A percentile compares a stretch with the other conserved stretches of the same genome.
These are phyloP conservation scores for Mycocentrospora acerina DNA, from an alignment of 2,329 filamentous ascomycete species.

Conservation along the genomic window DNA sequence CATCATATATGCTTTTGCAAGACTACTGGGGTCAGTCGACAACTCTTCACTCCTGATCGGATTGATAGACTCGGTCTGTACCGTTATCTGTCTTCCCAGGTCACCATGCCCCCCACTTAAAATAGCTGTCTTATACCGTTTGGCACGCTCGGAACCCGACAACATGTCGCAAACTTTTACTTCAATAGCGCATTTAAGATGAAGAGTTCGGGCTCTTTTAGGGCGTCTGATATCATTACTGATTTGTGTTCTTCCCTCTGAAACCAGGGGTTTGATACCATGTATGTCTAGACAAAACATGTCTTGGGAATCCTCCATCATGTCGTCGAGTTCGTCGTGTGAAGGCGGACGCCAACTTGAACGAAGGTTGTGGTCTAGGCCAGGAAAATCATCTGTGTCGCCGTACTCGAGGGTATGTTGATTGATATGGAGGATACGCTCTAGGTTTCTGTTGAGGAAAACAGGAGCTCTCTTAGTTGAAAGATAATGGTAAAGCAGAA, in stretches of 20 bases:
- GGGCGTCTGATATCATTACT: neutral
- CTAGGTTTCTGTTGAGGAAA: conserved; percentile 31
- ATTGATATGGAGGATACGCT: conserved; percentile 19
- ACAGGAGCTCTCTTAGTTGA: conserved; percentile 17
- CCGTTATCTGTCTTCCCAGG: neutral
- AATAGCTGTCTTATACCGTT: conserved; percentile 2
- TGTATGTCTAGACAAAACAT: conserved; percentile 20
- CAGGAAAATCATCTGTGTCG: neutral
- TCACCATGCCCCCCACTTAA: conserved; percentile 6
- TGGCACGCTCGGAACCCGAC: neutral
- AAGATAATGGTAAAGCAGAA: conserved; percentile 29
- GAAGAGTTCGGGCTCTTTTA: conserved; percentile 7
- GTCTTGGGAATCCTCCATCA: conserved; percentile 25
- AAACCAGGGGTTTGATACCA: conserved; percentile 10
- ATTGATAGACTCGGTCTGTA: conserved; percentile 14
- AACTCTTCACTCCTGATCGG: conserved; percentile 20
- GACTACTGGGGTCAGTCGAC: neutral
- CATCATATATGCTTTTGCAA: conserved; percentile 9
- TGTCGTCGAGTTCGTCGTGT: conserved; percentile 22
- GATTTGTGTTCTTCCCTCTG: neutral
- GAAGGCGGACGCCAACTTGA: conserved; percentile 25
- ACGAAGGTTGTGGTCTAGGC: conserved; percentile 4
- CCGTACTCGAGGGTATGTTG: conserved; percentile 10
- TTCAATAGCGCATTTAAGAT: neutral
- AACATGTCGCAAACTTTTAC: conserved; percentile 4